phyloP scores from a whole-genome alignment of 2,329 filamentous ascomycete genomes.

The Zymoseptoria ardabiliae region DNA sequence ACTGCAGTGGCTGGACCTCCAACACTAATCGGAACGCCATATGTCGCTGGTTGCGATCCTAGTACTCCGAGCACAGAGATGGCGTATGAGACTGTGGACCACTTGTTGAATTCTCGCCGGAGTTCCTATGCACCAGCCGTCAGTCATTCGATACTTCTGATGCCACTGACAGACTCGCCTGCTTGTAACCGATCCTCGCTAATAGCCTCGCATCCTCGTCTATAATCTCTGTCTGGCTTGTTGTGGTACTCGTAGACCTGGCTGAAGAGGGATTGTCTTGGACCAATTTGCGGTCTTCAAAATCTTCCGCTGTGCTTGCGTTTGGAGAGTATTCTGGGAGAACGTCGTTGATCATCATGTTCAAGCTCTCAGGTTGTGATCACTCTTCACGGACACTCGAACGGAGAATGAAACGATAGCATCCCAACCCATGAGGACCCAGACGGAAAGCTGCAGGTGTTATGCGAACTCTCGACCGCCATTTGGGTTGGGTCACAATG shows the following conservation, averaged over 20 bases:
- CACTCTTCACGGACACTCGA: background rate
- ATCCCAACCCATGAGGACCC: background rate
- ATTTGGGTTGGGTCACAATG: background rate
- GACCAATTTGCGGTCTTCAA: background rate
- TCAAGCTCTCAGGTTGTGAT: background rate
- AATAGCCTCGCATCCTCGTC: conserved; percentile 54
- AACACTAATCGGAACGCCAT: conserved; percentile 50
- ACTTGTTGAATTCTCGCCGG: conserved; percentile 57
- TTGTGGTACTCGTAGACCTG: background rate
- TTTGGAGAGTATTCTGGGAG: background rate
- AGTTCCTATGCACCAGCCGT: conserved; percentile 44
- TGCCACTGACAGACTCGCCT: conserved; percentile 36
- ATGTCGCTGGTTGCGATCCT: conserved; percentile 59
- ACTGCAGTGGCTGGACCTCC: conserved; percentile 58
- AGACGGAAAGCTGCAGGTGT: background rate
- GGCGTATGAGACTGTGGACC: conserved; percentile 60
- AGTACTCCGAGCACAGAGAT: conserved; percentile 59
- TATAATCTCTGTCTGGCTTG: background rate
- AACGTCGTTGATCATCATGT: background rate
- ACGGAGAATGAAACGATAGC: background rate
- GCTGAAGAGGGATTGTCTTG: background rate
- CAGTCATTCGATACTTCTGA: background rate
- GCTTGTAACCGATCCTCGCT: conserved; percentile 56
- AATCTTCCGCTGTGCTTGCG: background rate
- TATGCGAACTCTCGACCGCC: background rate